phyloP scores from a whole-genome alignment of 805 yeast genomes.

The Suhomyces emberorum region DNA sequence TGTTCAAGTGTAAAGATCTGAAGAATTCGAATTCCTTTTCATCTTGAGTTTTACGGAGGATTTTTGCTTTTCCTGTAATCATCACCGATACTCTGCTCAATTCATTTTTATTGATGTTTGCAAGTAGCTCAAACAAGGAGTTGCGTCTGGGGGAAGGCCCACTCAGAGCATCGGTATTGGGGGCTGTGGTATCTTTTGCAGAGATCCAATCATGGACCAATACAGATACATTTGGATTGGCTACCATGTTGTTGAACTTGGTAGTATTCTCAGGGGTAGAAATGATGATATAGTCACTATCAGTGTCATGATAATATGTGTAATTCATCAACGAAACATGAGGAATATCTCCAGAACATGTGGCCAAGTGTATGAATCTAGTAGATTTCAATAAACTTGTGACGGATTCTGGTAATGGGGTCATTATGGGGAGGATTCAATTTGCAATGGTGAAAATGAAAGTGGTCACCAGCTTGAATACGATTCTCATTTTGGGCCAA shows the following conservation, averaged over 20 bases:
- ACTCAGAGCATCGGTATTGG: conserved; percentile 2
- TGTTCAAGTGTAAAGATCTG: conserved; percentile 56
- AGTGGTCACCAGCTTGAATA: no score
- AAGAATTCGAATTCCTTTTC: conserved; percentile 53
- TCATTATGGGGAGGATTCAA: conserved; percentile 1
- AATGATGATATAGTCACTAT: conserved; percentile 56
- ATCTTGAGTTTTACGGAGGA: conserved; percentile 37
- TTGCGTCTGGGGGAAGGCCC: conserved; percentile 15
- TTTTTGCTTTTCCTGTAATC: conserved; percentile 65
- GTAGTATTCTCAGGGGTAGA: conserved; percentile 71
- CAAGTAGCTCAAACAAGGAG: conserved; percentile 48
- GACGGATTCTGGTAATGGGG: conserved; percentile 33
- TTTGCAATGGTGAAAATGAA: no score
- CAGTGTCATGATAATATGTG: conserved; percentile 50
- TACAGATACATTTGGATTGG: conserved; percentile 76
- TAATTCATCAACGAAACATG: conserved; percentile 92
- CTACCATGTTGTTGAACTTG: conserved; percentile 65
- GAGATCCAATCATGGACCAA: conserved; percentile 90
- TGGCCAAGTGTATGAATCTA: conserved; percentile 79
- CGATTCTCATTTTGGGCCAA: no score
- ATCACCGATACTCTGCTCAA: conserved; percentile 80
- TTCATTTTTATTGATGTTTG: conserved; percentile 76
- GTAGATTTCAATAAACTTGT: conserved; percentile 51
- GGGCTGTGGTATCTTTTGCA: conserved; percentile 36
- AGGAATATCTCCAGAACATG: conserved; percentile 70